These are phyloP conservation scores for Exophiala alcalophila DNA, from an alignment of 2,329 filamentous ascomycete species.

Conservation along the genomic window DNA sequence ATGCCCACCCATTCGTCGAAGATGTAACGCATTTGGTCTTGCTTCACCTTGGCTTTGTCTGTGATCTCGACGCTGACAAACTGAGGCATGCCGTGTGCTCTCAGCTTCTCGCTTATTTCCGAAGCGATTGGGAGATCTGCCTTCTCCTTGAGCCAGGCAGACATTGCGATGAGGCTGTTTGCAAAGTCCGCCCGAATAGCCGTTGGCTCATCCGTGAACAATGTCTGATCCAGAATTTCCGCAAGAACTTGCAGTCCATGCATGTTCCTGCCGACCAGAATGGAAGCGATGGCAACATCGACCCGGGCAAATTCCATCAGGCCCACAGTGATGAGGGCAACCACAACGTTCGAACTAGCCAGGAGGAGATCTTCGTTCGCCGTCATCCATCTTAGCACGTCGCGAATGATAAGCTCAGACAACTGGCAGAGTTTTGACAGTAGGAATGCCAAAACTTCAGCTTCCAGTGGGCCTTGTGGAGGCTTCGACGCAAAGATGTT, in stretches of 20 bases:
- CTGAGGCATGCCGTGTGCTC: slow-evolving; percentile 55
- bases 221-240: slow-evolving; percentile 71
- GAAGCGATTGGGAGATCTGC: slow-evolving; percentile 63
- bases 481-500: slow-evolving; percentile 56
- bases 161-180: slow-evolving; percentile 74
- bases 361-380: slow-evolving; percentile 58
- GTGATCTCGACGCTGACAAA: slow-evolving; percentile 53
- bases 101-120: slow-evolving; percentile 66
- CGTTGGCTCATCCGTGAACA: slow-evolving; percentile 73
- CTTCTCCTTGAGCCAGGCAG: slow-evolving; percentile 75
- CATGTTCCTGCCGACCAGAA: slow-evolving; percentile 67
- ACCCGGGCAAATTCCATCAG: slow-evolving; percentile 63
- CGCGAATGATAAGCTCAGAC: slow-evolving; percentile 42
- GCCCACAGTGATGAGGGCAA: slow-evolving; percentile 58
- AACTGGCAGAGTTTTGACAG: slow-evolving; percentile 60
- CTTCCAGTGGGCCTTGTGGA: slow-evolving; percentile 53
- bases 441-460: slow-evolving; percentile 62
- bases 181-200: slow-evolving; percentile 84
- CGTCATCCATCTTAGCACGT: slow-evolving; percentile 51
- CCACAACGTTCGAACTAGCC: slow-evolving; percentile 60
- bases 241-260: slow-evolving; percentile 76
- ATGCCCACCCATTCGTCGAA: slow-evolving; percentile 94
- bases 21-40: slow-evolving; percentile 87
- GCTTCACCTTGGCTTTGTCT: slow-evolving; percentile 58
- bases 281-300: slow-evolving; percentile 69